These are phyloP conservation scores for Phytophthora fragariaefolia DNA, from an alignment of 352 stramenopile genomes.

Conservation along the genomic window DNA sequence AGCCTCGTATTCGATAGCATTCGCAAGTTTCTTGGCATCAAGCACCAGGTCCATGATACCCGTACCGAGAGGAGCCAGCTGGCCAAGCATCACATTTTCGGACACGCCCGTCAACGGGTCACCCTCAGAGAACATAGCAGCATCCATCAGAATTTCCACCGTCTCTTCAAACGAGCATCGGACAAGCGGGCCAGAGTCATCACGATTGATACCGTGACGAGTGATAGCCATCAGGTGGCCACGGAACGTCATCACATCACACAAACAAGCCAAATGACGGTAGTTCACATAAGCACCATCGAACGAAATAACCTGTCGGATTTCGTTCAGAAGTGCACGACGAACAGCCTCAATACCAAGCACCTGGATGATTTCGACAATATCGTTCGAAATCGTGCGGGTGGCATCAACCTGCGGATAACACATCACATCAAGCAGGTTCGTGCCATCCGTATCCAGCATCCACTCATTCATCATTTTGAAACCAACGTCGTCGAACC, in stretches of 20 bases:
- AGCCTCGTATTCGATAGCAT: conserved; percentile 97
- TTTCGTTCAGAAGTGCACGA: conserved; percentile 94
- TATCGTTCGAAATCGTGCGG: conserved; percentile 98
- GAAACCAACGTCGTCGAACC: conserved; percentile 96
- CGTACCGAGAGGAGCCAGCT: conserved; percentile 96
- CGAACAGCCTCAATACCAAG: conserved; percentile 93
- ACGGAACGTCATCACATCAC: conserved; percentile 99
- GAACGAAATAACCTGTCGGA: conserved; percentile 98
- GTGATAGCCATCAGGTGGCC: conserved; percentile 98
- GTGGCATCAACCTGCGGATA: conserved; percentile 97
- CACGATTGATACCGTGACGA: conserved; percentile 99
- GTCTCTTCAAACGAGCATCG: conserved; percentile 99
- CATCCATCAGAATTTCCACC: conserved; percentile 99
- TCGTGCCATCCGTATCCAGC: conserved; percentile 99
- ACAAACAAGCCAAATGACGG: conserved; percentile 97
- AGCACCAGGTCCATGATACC: conserved; percentile 98
- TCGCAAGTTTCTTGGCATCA: conserved; percentile 97
- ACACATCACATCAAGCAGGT: conserved; percentile 97
- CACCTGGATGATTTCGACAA: conserved; percentile 99
- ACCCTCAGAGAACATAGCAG: conserved; percentile 97
- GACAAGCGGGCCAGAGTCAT: conserved; percentile 98
- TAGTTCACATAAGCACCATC: conserved; percentile 99
- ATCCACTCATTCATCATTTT: conserved; percentile 97
- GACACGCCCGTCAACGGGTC: conserved; percentile 98
- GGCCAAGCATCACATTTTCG: conserved; percentile 99